These are phyloP conservation scores for Venturia nashicola DNA, from an alignment of 2,329 filamentous ascomycete genomes.

Conservation along the genomic window DNA sequence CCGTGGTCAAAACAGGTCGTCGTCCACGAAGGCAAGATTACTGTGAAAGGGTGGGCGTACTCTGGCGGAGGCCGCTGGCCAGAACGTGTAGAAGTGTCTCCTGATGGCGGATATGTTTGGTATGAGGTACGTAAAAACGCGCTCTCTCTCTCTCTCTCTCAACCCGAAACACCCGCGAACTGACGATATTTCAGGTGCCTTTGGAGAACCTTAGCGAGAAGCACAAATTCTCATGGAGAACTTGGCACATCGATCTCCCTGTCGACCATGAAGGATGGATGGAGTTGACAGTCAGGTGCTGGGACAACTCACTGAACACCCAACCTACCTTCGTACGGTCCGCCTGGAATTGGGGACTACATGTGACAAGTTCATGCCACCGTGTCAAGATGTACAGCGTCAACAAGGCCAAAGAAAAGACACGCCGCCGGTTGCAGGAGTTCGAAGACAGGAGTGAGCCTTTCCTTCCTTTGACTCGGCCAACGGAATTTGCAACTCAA, in stretches of 20 bases:
- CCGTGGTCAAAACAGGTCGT: constrained; percentile 49
- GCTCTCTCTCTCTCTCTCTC: not conserved
- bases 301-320: constrained; percentile 35
- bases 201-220: constrained; percentile 49
- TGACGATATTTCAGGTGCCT: constrained; percentile 32
- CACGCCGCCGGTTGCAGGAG: not conserved
- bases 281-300: constrained; percentile 30
- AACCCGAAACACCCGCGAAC: not conserved
- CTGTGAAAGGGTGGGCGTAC: constrained; percentile 36
- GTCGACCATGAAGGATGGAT: constrained; percentile 38
- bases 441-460: constrained; percentile 6
- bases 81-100: constrained; percentile 49
- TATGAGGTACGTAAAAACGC: constrained; percentile 30
- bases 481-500: not conserved
- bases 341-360: constrained; percentile 49
- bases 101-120: constrained; percentile 53
- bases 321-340: constrained; percentile 21
- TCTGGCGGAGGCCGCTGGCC: constrained; percentile 34
- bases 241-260: constrained; percentile 51
- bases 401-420: constrained; percentile 25
- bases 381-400: constrained; percentile 51
- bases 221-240: constrained; percentile 50
- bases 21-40: constrained; percentile 47
- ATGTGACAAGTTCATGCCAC: constrained; percentile 52
- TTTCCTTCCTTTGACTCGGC: constrained; percentile 6